Evolutionary conservation across 495 filamentous ascomycete genomes (phyloP).

Genomic region (Talaromyces proteolyticus): DNA sequence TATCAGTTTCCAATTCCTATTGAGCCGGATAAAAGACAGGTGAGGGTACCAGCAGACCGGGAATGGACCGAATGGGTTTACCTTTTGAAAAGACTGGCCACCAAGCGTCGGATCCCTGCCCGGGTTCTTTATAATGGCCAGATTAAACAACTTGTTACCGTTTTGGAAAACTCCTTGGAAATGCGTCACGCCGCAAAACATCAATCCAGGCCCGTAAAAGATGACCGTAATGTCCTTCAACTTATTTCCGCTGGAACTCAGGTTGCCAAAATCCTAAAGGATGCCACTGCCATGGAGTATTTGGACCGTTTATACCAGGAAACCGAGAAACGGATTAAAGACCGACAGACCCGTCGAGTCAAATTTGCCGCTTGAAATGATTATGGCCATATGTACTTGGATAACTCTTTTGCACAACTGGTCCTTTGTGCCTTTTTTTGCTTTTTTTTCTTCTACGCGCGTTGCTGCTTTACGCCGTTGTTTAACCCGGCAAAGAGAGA

Average conservation of each 20-base stretch:
- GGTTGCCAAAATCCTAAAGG: slow-evolving; percentile 79
- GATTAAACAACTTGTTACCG: slow-evolving; percentile 81
- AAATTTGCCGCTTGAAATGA: slow-evolving; percentile 24
- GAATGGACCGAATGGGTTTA: slow-evolving; percentile 94
- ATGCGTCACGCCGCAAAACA: slow-evolving; percentile 82
- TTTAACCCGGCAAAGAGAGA: neutral
- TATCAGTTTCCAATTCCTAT: slow-evolving; percentile 85
- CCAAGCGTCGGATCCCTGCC: slow-evolving; percentile 77
- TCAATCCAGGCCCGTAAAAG: slow-evolving; percentile 76
- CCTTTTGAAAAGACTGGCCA: slow-evolving; percentile 77
- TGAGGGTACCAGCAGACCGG: slow-evolving; percentile 71
- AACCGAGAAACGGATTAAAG: slow-evolving; percentile 71
- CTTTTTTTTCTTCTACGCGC: neutral
- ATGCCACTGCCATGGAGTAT: slow-evolving; percentile 73
- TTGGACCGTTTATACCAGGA: slow-evolving; percentile 64
- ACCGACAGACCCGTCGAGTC: slow-evolving; percentile 46
- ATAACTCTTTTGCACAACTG: neutral
- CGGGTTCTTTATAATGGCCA: slow-evolving; percentile 80
- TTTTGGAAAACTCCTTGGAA: slow-evolving; percentile 77
- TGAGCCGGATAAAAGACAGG: slow-evolving; percentile 71
- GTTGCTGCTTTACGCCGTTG: too few species aligned
- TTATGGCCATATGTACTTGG: neutral
- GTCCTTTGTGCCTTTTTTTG: neutral
- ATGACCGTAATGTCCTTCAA: slow-evolving; percentile 84
- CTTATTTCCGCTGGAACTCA: slow-evolving; percentile 80